Evolutionary conservation across 1,284 basidiomycete species (phyloP).

Genomic region (Filobasidium uniguttulatum): DNA sequence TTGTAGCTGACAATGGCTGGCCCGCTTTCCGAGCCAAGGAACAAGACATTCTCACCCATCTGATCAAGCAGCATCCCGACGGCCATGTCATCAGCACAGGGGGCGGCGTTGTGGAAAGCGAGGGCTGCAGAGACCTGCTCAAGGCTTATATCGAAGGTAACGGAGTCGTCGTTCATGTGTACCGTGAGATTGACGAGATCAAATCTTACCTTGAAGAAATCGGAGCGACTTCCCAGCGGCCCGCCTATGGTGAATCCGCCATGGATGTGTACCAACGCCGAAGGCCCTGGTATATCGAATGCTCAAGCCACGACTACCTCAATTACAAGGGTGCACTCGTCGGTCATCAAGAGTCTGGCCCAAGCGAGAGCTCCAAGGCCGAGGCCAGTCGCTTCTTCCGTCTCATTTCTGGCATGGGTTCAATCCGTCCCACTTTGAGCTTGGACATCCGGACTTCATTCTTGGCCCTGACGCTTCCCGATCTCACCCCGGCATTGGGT

Average conservation of each 20-base stretch:
- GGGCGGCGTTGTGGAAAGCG: constrained; percentile 85
- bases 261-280: constrained; percentile 69
- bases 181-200: constrained; percentile 56
- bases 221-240: constrained; percentile 46
- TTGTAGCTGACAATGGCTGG: constrained; percentile 65
- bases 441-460: constrained; percentile 63
- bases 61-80: constrained; percentile 47
- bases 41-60: constrained; percentile 46
- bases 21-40: constrained; percentile 57
- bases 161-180: constrained; percentile 58
- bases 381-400: constrained; percentile 60
- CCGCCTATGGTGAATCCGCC: constrained; percentile 72
- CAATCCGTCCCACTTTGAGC: constrained; percentile 52
- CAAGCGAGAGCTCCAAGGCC: constrained; percentile 17
- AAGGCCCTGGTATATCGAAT: constrained; percentile 75
- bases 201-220: constrained; percentile 57
- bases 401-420: constrained; percentile 63
- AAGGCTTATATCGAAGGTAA: constrained; percentile 49
- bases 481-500: constrained; percentile 57
- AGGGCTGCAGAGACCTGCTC: constrained; percentile 56
- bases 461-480: constrained; percentile 82
- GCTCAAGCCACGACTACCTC: constrained; percentile 70
- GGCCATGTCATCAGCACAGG: constrained; percentile 80
- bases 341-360: not conserved
- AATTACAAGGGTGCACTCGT: constrained; percentile 49